These are phyloP conservation scores for Cyclotella choctawhatcheeana DNA, from an alignment of 108 stramenopile species.

Conservation along the genomic window DNA sequence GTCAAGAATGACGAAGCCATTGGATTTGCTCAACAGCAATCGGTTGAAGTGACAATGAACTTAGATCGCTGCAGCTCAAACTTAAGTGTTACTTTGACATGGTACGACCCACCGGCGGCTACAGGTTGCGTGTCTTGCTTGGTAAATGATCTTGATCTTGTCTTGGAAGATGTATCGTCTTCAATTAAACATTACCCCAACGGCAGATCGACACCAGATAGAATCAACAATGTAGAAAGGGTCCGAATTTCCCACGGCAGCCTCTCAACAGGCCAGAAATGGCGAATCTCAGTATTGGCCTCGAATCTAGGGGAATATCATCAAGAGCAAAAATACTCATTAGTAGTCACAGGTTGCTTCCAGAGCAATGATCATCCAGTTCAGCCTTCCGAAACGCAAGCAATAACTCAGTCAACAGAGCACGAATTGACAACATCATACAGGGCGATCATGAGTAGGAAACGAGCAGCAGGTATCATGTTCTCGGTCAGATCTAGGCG, in stretches of 20 bases:
- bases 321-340: slow-evolving; percentile 3
- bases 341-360: slow-evolving; percentile 25
- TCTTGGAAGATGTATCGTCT: slow-evolving; percentile 6
- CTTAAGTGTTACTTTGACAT: slow-evolving; percentile 59
- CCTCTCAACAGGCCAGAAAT: neutral
- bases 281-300: slow-evolving; percentile 3
- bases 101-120: slow-evolving; percentile 64
- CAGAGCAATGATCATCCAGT: neutral
- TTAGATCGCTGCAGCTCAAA: slow-evolving; percentile 12
- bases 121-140: slow-evolving; percentile 49
- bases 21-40: neutral
- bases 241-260: slow-evolving; percentile 13
- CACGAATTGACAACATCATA: slow-evolving; percentile 5
- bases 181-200: slow-evolving; percentile 33
- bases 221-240: slow-evolving; percentile 42
- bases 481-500: slow-evolving; percentile 15
- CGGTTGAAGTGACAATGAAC: slow-evolving; percentile 16
- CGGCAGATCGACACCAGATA: slow-evolving; percentile 15
- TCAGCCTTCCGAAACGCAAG: neutral
- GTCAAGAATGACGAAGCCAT: slow-evolving; percentile 21
- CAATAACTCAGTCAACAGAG: neutral
- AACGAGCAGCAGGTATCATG: slow-evolving; percentile 5
- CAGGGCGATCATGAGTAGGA: neutral
- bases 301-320: neutral
- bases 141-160: slow-evolving; percentile 73